Percentiles rank a stretch among this genome's conserved stretches.
Evolutionary conservation across 768 basidiomycete genomes (phyloP).

Genomic region (Xerocomellus intermedius): DNA sequence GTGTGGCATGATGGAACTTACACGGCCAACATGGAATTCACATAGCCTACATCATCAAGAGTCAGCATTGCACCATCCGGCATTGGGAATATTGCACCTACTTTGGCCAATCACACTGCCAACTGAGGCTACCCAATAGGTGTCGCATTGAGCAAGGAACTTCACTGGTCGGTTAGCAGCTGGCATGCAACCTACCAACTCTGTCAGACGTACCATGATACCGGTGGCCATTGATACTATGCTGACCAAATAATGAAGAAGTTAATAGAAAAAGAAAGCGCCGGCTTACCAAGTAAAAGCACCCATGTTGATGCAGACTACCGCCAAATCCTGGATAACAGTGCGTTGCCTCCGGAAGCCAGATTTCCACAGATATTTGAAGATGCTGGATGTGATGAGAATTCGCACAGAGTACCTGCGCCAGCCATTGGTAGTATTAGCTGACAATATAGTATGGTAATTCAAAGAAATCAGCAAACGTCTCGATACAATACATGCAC

Average conservation of each 20-base stretch:
- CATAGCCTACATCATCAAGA: constrained; percentile 5
- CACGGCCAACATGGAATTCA: constrained; percentile 14
- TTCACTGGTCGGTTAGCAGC: not conserved
- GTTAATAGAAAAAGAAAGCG: no score
- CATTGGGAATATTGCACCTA: not conserved
- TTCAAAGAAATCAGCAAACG: not conserved
- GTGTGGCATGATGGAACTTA: not conserved
- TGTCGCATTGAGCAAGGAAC: constrained; percentile 4
- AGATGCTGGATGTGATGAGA: constrained; percentile 3
- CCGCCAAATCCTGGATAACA: constrained; percentile 11
- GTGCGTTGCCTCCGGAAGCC: constrained; percentile 4
- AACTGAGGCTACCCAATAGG: constrained; percentile 1
- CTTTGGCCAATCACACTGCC: constrained; percentile 6
- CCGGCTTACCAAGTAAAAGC: constrained; percentile 9
- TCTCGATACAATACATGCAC: no score
- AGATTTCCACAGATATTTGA: constrained; percentile 19
- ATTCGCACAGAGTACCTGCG: constrained; percentile 4
- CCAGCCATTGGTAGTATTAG: constrained; percentile 2
- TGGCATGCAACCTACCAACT: no score
- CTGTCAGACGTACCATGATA: not conserved
- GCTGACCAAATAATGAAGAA: not conserved
- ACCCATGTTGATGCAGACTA: constrained; percentile 13
- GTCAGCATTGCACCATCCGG: not conserved
- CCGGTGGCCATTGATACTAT: not conserved
- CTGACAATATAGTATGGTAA: not conserved